Evolutionary conservation across 176 grass and related monocot genomes (phyloP).

Genomic region (Juncus effusus): DNA sequence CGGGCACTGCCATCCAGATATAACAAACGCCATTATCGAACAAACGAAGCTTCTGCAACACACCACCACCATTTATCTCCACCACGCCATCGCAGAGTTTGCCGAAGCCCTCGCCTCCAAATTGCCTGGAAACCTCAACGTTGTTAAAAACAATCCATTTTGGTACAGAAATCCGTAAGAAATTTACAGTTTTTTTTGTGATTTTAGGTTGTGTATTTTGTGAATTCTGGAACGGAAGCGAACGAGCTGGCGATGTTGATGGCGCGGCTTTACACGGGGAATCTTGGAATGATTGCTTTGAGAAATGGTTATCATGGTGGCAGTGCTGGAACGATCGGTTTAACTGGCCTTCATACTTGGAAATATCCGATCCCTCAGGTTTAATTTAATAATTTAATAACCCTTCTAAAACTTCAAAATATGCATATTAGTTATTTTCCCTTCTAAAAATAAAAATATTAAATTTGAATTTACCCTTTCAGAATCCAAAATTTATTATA

Average conservation of each 20-base stretch:
- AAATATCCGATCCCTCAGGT: conserved; percentile 97
- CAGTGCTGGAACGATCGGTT: conserved; percentile 77
- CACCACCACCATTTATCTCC: conserved; percentile 90
- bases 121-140: conserved; percentile 97
- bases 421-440: too few species aligned
- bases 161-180: background rate
- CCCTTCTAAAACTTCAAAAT: background rate
- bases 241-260: conserved; percentile 97
- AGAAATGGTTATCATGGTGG: conserved; percentile 96
- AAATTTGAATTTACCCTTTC: too few species aligned
- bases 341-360: conserved; percentile 89
- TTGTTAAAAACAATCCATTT: conserved; percentile 7
- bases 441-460: too few species aligned
- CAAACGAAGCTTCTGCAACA: conserved; percentile 96
- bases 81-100: conserved; percentile 87
- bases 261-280: conserved; percentile 82
- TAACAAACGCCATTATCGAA: conserved; percentile 76
- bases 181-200: background rate
- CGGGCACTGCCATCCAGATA: conserved; percentile 85
- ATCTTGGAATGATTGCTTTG: conserved; percentile 87
- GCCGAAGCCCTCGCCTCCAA: conserved; percentile 86
- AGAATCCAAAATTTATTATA: too few species aligned
- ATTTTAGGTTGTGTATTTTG: conserved; percentile 79
- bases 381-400: background rate
- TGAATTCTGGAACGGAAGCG: conserved; percentile 97